These are phyloP conservation scores for Spiromastix sp. DNA, from an alignment of 2,329 filamentous ascomycete species.

Conservation along the genomic window DNA sequence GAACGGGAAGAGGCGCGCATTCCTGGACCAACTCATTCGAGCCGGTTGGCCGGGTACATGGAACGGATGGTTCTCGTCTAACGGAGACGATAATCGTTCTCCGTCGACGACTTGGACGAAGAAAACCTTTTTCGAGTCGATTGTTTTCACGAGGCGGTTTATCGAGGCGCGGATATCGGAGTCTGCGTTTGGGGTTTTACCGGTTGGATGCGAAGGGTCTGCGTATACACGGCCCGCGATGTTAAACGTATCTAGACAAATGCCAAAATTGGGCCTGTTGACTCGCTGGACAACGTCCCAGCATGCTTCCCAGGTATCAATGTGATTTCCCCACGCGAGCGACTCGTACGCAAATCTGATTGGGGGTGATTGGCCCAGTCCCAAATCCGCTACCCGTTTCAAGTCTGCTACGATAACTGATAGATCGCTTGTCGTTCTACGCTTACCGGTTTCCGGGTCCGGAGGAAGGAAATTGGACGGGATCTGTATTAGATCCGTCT, in stretches of 20 bases:
- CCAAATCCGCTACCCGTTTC: slow-evolving; percentile 56
- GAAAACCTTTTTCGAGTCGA: slow-evolving; percentile 58
- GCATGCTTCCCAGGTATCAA: slow-evolving; percentile 60
- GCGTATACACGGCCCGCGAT: slow-evolving; percentile 62
- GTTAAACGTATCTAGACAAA: slow-evolving; percentile 72
- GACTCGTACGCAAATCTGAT: slow-evolving; percentile 66
- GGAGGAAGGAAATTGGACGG: slow-evolving; percentile 55
- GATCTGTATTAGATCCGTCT: slow-evolving; percentile 63
- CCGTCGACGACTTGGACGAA: slow-evolving; percentile 70
- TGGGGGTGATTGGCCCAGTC: slow-evolving; percentile 42
- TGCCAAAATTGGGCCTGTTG: slow-evolving; percentile 60
- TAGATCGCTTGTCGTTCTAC: slow-evolving; percentile 38
- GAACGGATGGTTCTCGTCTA: slow-evolving; percentile 48
- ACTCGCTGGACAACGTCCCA: slow-evolving; percentile 60
- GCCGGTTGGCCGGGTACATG: slow-evolving; percentile 48
- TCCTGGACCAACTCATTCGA: slow-evolving; percentile 70
- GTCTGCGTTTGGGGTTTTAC: slow-evolving; percentile 46
- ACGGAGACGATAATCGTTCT: slow-evolving; percentile 49
- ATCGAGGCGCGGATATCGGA: slow-evolving; percentile 46
- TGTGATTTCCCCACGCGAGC: slow-evolving; percentile 60
- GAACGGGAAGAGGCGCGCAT: slow-evolving; percentile 61
- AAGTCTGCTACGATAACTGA: slow-evolving; percentile 54
- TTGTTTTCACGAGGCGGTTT: slow-evolving; percentile 39
- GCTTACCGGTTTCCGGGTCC: slow-evolving; percentile 20
- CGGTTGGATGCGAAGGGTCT: slow-evolving; percentile 48